These are phyloP conservation scores for Rhizophlyctis rosea DNA, from an alignment of 192 early-diverging fungal species.

Conservation along the genomic window DNA sequence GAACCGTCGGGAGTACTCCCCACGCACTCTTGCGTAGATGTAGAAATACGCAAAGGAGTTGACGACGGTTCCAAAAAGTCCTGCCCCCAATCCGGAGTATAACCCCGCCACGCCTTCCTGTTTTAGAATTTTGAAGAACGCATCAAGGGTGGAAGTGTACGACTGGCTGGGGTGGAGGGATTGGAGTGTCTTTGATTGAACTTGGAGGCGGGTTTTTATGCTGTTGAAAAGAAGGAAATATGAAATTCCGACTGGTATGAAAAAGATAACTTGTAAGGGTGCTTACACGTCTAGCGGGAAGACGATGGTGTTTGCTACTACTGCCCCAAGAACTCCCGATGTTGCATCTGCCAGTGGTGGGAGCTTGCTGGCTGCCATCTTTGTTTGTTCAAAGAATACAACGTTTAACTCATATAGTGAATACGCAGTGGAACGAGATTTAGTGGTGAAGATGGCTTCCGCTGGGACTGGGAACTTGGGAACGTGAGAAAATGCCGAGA, in stretches of 20 bases:
- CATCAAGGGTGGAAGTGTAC: conserved; percentile 69
- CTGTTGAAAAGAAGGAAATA: conserved; percentile 36
- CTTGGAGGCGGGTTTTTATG: conserved; percentile 95
- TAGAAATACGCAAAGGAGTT: conserved; percentile 61
- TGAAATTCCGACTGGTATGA: background rate
- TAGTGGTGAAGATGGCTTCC: too few relatives aligned
- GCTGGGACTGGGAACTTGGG: too few relatives aligned
- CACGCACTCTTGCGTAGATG: conserved; percentile 47
- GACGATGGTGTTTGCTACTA: conserved; percentile 83
- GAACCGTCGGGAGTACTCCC: conserved; percentile 29
- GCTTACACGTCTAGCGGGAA: conserved; percentile 96
- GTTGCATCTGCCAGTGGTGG: conserved; percentile 89
- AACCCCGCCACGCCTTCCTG: conserved; percentile 83
- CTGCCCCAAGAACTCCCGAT: conserved; percentile 86
- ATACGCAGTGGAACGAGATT: too few relatives aligned
- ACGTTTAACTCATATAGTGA: too few relatives aligned
- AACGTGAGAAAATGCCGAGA: too few relatives aligned
- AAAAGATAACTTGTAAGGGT: background rate
- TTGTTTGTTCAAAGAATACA: too few relatives aligned
- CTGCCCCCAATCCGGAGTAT: conserved; percentile 83
- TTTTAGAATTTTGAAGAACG: conserved; percentile 76
- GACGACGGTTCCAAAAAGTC: conserved; percentile 62
- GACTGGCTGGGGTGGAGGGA: conserved; percentile 32
- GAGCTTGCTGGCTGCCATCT: conserved; percentile 34
- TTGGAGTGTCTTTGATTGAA: conserved; percentile 69